Evolutionary conservation across 78 protist genomes (phyloP), one percentile per base, ranked within the genome.

Genomic region (Dictyostelium purpureum): DNA sequence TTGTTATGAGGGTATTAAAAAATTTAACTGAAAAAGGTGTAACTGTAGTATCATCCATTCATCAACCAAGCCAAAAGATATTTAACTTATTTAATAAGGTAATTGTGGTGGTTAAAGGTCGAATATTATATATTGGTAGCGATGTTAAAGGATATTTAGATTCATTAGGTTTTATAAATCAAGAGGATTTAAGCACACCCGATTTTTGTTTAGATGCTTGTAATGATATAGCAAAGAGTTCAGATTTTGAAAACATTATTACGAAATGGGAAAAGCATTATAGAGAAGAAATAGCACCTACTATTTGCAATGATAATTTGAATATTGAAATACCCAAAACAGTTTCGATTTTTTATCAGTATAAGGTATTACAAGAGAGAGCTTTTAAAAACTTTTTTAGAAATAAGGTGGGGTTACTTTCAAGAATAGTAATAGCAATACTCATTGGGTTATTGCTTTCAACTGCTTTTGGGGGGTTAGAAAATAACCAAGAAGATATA

Each of bases 41-140:
- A 0, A 82, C 90, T 2, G 90, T 82, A 0, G 45, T 85, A 14
- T 52, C 65, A 31, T 85, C 92, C 7, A 85, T 85, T 18, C 92
- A 85, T 73, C 92, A 85, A 38, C 92, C 92, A 70, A 45, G 73
- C 38, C 56, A 71, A 0, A 82, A 85, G 21, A 85, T 85, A 24
- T 85, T 28, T 47, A 18, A 52, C 43, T 70, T 85, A 26, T 85
- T 85, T 57, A 70, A 70, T 14, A 85, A 73, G 40, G 26, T 73
- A 4, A 66, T 85, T 74, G 73, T 85, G 0, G 56, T 85, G 2
- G 28, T 73, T 2, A 59, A 61, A 14, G 92, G 92, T 47, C 40
- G 82, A 21, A 43, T 85, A 63, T 31, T 85, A 6, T 85, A 73
- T 38, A 28, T 52, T 33, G 92, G 92, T 14, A 28, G 21, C 31